Evolutionary conservation across 352 stramenopile species (phyloP), one percentile per base, ranked within the genome.

Genomic region (Peronospora destructor): DNA sequence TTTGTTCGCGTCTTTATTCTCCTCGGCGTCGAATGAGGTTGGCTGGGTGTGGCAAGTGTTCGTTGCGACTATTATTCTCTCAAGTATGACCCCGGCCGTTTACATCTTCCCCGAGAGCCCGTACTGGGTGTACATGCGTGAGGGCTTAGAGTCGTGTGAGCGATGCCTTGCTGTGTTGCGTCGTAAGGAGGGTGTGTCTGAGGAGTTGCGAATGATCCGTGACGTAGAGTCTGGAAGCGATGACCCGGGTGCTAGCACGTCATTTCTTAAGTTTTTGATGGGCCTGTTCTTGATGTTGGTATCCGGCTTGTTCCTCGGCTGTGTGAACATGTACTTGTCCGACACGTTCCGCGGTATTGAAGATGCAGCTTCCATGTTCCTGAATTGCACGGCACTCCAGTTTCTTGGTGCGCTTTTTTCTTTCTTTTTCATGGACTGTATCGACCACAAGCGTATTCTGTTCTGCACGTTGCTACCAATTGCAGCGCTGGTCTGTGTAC

Each of bases 31-130:
- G 35, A 80, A 81, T 46, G 75, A 82, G 25, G 66, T 92, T 3
- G 81, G 81, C 34, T 92, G 81, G 81, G 73, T 90, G 28, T 92
- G 81, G 81, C 76, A 92, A 59, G 77, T 85, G 37, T 92, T 92
- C 50, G 79, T 85, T 43, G 73, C 74, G 45, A 83, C 74, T 1
- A 69, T 90, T 8, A 71, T 92, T 43, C 54, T 92, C 14, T 86
- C 77, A 21, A 76, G 87, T 43, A 76, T 92, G 61, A 92, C 81
- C 3, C 78, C 81, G 3, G 72, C 73, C 0, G 76, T 92, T 6
- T 87, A 92, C 62, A 85, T 92, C 33, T 92, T 90, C 66, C 81
- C 81, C 6, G 81, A 92, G 48, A 87, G 74, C 37, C 81, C 81
- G n/a, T 84, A 87, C 58, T 92, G 81, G 81, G 75, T 92, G 10